Percentiles rank a stretch among this genome's conserved stretches.
phyloP scores from a whole-genome alignment of 768 basidiomycete species.

The Kwoniella mangroviensis region DNA sequence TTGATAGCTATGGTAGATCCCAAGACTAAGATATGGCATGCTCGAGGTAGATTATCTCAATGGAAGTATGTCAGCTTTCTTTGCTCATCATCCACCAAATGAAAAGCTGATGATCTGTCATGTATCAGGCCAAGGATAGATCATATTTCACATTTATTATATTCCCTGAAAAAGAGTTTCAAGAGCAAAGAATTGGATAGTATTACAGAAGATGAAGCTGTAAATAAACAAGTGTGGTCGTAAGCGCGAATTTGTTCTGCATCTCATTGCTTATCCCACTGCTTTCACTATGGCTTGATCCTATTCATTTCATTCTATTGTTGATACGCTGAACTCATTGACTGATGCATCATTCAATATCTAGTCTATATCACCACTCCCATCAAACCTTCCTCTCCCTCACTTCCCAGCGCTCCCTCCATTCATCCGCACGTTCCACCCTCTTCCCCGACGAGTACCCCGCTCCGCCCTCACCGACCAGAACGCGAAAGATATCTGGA shows the following conservation, averaged over 20 bases:
- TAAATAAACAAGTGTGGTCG: conserved; percentile 51
- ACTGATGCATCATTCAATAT: background rate
- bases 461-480: conserved; percentile 7
- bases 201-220: conserved; percentile 42
- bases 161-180: conserved; percentile 43
- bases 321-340: background rate
- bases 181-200: conserved; percentile 23
- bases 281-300: too few relatives aligned
- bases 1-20: conserved; percentile 47
- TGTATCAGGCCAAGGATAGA: conserved; percentile 39
- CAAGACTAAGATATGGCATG: conserved; percentile 45
- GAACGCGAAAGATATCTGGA: conserved; percentile 27
- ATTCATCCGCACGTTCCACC: conserved; percentile 27
- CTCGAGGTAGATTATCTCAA: conserved; percentile 27
- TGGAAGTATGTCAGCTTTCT: conserved; percentile 40
- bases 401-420: conserved; percentile 39
- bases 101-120: background rate
- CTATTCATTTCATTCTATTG: background rate
- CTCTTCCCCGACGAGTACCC: conserved; percentile 22
- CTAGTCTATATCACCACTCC: conserved; percentile 47
- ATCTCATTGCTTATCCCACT: too few relatives aligned
- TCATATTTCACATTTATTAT: conserved; percentile 45
- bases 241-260: conserved; percentile 19
- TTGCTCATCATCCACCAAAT: background rate
- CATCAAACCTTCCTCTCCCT: conserved; percentile 47